These are phyloP conservation scores for Aspergillus kassunensis DNA, from an alignment of 495 filamentous ascomycete species.

Conservation along the genomic window DNA sequence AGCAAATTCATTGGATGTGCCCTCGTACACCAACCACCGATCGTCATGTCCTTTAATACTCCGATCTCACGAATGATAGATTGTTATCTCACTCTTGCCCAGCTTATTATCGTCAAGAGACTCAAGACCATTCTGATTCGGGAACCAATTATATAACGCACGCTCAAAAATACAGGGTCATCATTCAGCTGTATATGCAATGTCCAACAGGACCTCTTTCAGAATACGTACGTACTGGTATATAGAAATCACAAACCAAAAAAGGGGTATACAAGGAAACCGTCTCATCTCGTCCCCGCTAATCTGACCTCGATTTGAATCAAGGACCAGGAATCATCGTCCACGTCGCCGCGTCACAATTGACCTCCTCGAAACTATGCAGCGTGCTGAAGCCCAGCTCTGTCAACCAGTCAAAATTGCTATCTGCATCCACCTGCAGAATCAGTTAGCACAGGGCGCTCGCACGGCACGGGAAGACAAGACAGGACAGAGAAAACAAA, in stretches of 20 bases:
- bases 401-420: slow-evolving; percentile 63
- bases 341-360: slow-evolving; percentile 69
- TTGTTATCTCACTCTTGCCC: too few relatives aligned
- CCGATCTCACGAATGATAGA: background rate
- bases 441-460: slow-evolving; percentile 18
- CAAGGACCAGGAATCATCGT: slow-evolving; percentile 48
- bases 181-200: slow-evolving; percentile 1
- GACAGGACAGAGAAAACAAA: background rate
- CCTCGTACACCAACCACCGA: background rate
- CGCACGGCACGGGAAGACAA: background rate
- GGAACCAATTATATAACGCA: background rate
- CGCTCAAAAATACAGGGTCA: background rate
- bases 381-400: slow-evolving; percentile 74
- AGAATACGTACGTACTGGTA: background rate
- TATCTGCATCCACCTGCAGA: slow-evolving; percentile 63
- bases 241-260: slow-evolving; percentile 8
- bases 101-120: too few relatives aligned
- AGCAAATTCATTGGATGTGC: background rate
- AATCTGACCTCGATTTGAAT: too few relatives aligned
- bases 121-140: background rate
- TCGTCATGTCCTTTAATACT: background rate
- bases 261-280: slow-evolving; percentile 11
- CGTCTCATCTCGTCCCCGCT: background rate
- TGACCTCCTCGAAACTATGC: slow-evolving; percentile 76
- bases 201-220: background rate